Base-by-base conservation (phyloP, 192 early-diverging fungal genomes). In the Rhizophlyctis rosea region DNA sequence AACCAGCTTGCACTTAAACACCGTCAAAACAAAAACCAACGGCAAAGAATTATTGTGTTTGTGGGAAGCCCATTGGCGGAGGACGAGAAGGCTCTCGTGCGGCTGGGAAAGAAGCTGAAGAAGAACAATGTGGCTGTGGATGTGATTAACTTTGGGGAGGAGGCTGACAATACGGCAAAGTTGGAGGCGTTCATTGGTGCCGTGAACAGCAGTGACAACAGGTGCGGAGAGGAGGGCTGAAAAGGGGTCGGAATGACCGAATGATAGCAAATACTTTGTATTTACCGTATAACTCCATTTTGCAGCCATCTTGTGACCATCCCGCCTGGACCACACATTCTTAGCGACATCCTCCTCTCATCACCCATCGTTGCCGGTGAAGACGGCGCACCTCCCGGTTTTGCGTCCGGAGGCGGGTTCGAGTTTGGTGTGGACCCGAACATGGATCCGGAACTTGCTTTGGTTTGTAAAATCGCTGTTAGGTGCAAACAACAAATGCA, bases 61-160 rank as follows among this genome's bases (percentile, higher is more conserved):
- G 90, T 93, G 1, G 92, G 90, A 33, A 93, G 91, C 50, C 96
- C 96, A 27, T 67, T 98, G 14, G 76, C 78, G 4, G 79, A 89
- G 28, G 96, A 97, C 64, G 79, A 84, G 64, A 78, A 93, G 32
- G 51, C 76, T 3, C 72, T 98, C 31, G 88, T 94, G 30, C 87
- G 84, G 69, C 71, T 98, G 50, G 96, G 87, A 60, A 97, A 97
- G 80, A 96, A 95, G 69, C 83, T 95, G 58, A 96, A 97, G 74
- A 98, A 98, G 86, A 98, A 98, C 78, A 94, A 91, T 62, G 85
- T 98, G 36, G 92, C 92, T 7, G 87, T 98, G 13, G 96, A 98
- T 67, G 78, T 98, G 7, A 69, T 98, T 47, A 95, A 91, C 71
- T 98, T 98, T 86, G 95, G 96, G 59, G 92, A 97, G 74, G 89